Evolutionary conservation across 1,284 basidiomycete genomes (phyloP), one percentile per base, ranked within the genome.

Genomic region (Marasmius tenuissimus): DNA sequence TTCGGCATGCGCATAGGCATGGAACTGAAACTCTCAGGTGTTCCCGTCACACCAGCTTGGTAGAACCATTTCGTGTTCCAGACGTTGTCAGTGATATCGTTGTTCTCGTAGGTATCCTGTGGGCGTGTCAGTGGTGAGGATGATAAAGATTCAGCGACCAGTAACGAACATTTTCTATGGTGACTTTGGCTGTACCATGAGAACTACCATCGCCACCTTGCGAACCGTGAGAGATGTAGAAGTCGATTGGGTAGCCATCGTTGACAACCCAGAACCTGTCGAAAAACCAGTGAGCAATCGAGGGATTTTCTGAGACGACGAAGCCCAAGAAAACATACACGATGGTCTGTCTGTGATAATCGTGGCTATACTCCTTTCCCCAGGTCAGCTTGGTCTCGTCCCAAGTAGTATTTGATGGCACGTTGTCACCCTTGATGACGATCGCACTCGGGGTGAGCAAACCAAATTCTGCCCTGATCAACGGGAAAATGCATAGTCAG

Each of bases 241-340:
- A 61, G 48, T 61, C 60, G 37, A 61, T 50, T 33, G 55, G 60
- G 35, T 54, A 61, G 6, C 60, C 60, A 47, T 61, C 60, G 42
- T 61, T 61, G 55, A 61, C 47, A 6, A 57, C 54, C 10, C 27
- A 57, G 42, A 56, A 57, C 14, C 47, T 47, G 45, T 50, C 18
- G 14, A 16, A 22, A 42, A 55, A n/a, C 2, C 27, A 16, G 35
- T 27, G n/a, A 10, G n/a, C n/a, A 53, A n/a, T 4, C 27, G 8
- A 34, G n/a, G 18, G 9, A 6, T 38, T 35, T 34, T 7, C 14
- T 40, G 10, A 34, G 27, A 27, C 27, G 4, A 27, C 4, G 20
- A 56, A 22, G 40, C 16, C 55, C 20, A 3, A 57, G 51, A 14
- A 11, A 12, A 49, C 48, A 20, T 18, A 60, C 59, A 56, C 40